A percentile compares a stretch with the other conserved stretches of the same genome.
These are phyloP conservation scores for Corynascus novoguineensis DNA, from an alignment of 495 filamentous ascomycete species.

Conservation along the genomic window DNA sequence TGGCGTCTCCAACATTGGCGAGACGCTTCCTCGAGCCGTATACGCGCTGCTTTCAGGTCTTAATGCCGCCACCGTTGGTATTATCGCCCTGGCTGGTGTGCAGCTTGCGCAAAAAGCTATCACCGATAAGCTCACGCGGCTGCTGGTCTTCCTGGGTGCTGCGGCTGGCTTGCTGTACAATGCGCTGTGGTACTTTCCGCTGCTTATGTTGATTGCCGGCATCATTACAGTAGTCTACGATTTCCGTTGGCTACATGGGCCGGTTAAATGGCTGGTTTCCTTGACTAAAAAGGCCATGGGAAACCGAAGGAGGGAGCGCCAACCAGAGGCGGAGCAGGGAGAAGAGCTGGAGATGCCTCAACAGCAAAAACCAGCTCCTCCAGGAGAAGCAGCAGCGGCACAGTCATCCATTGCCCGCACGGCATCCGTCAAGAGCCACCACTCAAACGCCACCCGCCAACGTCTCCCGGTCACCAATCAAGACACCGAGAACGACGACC, in stretches of 20 bases:
- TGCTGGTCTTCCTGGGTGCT: slow-evolving; percentile 64
- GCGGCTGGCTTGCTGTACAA: slow-evolving; percentile 69
- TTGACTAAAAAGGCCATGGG: slow-evolving; percentile 5
- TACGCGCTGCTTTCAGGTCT: slow-evolving; percentile 74
- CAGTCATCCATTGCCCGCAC: too few relatives aligned
- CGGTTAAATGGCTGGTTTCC: slow-evolving; percentile 14
- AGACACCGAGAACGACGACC: not conserved
- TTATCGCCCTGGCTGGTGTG: slow-evolving; percentile 72
- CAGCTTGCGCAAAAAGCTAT: slow-evolving; percentile 70
- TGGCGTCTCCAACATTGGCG: slow-evolving; percentile 57
- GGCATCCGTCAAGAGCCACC: slow-evolving; percentile 53
- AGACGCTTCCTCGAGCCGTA: slow-evolving; percentile 56
- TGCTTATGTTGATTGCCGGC: slow-evolving; percentile 57
- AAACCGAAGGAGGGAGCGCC: not conserved
- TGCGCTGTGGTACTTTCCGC: slow-evolving; percentile 76
- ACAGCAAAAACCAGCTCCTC: not conserved
- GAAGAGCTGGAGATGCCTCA: not conserved
- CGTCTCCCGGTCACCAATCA: slow-evolving; percentile 48
- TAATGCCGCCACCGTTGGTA: slow-evolving; percentile 72
- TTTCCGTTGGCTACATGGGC: slow-evolving; percentile 44
- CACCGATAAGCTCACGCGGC: slow-evolving; percentile 62
- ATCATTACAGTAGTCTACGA: slow-evolving; percentile 58
- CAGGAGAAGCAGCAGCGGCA: too few relatives aligned
- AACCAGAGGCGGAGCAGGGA: not conserved
- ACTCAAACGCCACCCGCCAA: slow-evolving; percentile 46